These are phyloP conservation scores for Poa pratensis DNA, from an alignment of 176 grass and related monocot genomes.

Conservation along the genomic window DNA sequence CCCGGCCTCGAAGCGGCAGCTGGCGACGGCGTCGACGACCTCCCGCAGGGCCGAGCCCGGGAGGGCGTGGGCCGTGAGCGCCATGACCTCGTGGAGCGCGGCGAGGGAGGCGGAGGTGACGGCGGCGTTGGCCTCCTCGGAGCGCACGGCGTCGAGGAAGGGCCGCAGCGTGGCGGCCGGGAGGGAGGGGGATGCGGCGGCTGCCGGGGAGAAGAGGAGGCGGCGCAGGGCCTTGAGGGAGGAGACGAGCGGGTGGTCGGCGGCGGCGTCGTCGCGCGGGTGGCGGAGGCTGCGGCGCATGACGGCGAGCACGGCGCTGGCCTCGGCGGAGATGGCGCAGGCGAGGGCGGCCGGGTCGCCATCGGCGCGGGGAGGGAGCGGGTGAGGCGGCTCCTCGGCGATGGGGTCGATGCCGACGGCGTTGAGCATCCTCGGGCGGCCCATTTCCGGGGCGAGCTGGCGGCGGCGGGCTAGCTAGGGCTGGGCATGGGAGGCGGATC, in stretches of 20 bases:
- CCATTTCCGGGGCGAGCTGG: conserved; percentile 29
- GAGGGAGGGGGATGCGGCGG: conserved; percentile 17
- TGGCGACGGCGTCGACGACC: conserved; percentile 78
- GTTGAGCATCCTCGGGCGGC: conserved; percentile 51
- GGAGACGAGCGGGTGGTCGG: conserved; percentile 73
- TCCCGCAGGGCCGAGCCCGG: conserved; percentile 63
- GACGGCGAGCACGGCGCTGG: conserved; percentile 80
- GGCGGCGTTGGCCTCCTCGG: conserved; percentile 73
- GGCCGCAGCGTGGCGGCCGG: conserved; percentile 56
- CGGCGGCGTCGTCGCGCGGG: conserved; percentile 53
- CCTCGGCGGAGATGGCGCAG: conserved; percentile 80
- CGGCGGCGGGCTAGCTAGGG: conserved; percentile 12
- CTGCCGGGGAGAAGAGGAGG: conserved; percentile 58
- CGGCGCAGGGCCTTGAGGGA: conserved; percentile 85
- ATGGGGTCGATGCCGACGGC: conserved; percentile 66
- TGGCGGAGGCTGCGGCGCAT: conserved; percentile 81
- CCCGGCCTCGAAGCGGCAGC: conserved; percentile 80
- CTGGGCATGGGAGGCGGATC: conserved; percentile 44
- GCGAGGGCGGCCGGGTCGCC: conserved; percentile 56
- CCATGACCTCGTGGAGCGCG: conserved; percentile 69
- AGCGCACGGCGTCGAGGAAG: conserved; percentile 83
- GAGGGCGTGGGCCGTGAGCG: conserved; percentile 47
- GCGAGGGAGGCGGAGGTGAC: conserved; percentile 81
- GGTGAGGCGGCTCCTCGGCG: conserved; percentile 50
- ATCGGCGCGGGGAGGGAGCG: background rate